phyloP scores from a whole-genome alignment of 1,284 basidiomycete species.

The Serendipita sp. region DNA sequence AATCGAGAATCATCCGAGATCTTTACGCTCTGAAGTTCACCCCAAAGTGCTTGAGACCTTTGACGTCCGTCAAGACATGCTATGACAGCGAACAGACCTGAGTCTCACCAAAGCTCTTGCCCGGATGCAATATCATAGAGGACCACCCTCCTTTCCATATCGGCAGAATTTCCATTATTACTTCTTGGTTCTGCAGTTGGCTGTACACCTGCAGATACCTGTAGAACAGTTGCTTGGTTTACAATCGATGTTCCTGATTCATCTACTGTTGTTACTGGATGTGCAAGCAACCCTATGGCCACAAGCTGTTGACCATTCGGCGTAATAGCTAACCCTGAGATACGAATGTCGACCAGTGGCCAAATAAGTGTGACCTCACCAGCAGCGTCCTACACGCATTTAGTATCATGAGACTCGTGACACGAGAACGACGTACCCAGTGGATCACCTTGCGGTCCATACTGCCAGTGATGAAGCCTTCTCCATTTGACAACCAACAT shows the following conservation, averaged over 20 bases:
- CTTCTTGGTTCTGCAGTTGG: constrained; percentile 16
- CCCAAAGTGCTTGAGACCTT: constrained; percentile 10
- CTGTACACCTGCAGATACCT: constrained; percentile 19
- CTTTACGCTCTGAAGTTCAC: constrained; percentile 78
- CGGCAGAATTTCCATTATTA: constrained; percentile 25
- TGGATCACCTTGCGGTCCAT: constrained; percentile 79
- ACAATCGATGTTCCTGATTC: constrained; percentile 1
- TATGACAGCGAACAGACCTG: too few relatives aligned
- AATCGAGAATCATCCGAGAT: constrained; percentile 78
- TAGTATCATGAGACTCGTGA: neutral
- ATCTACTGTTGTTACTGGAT: constrained; percentile 13
- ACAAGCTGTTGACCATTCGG: constrained; percentile 76
- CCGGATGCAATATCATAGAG: constrained; percentile 55
- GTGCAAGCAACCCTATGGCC: constrained; percentile 57
- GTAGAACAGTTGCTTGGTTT: constrained; percentile 23
- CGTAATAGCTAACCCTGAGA: constrained; percentile 77
- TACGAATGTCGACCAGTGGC: constrained; percentile 64
- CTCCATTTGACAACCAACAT: constrained; percentile 78
- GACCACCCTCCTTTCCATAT: constrained; percentile 41
- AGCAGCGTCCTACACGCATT: constrained; percentile 41
- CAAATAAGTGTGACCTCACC: constrained; percentile 61
- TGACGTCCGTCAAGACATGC: neutral
- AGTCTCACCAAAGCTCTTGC: constrained; percentile 21
- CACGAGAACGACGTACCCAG: constrained; percentile 49
- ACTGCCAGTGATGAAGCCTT: constrained; percentile 80